Base-by-base conservation (phyloP, 768 basidiomycete species). In the Psilocybe tampanensis region DNA sequence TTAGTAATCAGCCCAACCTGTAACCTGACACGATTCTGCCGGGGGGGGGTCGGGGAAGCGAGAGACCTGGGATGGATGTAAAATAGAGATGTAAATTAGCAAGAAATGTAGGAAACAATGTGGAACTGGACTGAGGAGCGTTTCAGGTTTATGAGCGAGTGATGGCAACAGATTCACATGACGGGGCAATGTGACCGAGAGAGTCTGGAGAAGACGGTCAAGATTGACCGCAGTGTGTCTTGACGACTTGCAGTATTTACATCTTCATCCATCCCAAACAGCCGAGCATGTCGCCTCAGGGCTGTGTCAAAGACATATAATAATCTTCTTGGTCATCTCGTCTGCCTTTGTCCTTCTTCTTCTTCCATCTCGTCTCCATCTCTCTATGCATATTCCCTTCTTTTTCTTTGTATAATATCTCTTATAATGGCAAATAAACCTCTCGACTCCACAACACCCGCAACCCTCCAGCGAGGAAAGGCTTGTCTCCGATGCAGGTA, bases 401-500 rank as follows among this genome's bases (percentile, higher is more conserved):
- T 48, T 61, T 58, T 63, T 54, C 42, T 52, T 61, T 66, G 68
- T 63, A 64, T 70, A 62, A 65, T 68, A 64, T 72, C 68, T 72
- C 65, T 32, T 48, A 49, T 76, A 73, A 83, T 82, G 80, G 77
- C 80, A 68, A 81, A 80, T 66, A 81, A 80, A 68, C 72, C 74
- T 47, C 61, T 70, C 44, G 75, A 76, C 53, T 70, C 72, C 53
- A 68, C 64, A 39, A 59, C 67, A 29, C 71, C 76, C 55, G 68
- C 70, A 42, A 78, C 86, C 60, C 72, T 88, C 19, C 86, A 88
- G 72, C 75, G 86, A 62, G 86, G 86, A 33, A 88, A 86, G 71
- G 86, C 86, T 51, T 88, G 86, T 75, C 76, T 88, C 51, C 79
- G 86, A 74, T 88, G 86, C 84, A 84, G 86, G 86, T 86, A 59